phyloP scores from a whole-genome alignment of 108 stramenopile species.

The Conticribra guillardii region DNA sequence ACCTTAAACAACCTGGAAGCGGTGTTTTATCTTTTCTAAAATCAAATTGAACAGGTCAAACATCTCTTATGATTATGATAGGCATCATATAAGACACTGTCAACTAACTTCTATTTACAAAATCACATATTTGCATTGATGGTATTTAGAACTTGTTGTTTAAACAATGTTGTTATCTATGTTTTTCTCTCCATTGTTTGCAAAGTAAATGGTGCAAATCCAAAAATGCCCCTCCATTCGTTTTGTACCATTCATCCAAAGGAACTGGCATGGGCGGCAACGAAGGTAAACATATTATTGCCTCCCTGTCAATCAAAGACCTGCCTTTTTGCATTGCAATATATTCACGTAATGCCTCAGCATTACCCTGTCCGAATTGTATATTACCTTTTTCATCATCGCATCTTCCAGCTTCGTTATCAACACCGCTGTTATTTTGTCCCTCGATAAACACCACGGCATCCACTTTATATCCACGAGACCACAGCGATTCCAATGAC shows the following conservation, averaged over 20 bases:
- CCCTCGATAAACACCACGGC: constrained; percentile 77
- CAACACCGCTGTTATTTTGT: neutral
- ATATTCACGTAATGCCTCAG: constrained; percentile 65
- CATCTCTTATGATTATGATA: too few species aligned
- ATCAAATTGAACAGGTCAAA: too few species aligned
- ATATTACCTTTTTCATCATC: constrained; percentile 35
- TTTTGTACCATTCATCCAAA: constrained; percentile 73
- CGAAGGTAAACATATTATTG: constrained; percentile 75
- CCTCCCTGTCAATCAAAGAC: constrained; percentile 29
- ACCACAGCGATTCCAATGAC: constrained; percentile 82
- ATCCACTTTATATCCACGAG: constrained; percentile 85
- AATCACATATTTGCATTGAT: too few species aligned
- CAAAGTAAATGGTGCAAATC: constrained; percentile 32
- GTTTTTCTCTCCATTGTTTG: constrained; percentile 11
- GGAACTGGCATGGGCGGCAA: constrained; percentile 74
- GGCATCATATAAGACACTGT: too few species aligned
- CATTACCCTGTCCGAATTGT: constrained; percentile 48
- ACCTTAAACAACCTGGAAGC: too few species aligned
- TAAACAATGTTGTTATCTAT: too few species aligned
- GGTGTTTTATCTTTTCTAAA: too few species aligned
- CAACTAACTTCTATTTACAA: too few species aligned
- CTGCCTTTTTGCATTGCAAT: constrained; percentile 28
- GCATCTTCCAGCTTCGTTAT: constrained; percentile 15
- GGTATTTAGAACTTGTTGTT: too few species aligned
- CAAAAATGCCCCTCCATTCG: constrained; percentile 24